Evolutionary conservation across 148 eudicot genomes (phyloP), one percentile per base, ranked within the genome.

Genomic region (Limonium bicolor): DNA sequence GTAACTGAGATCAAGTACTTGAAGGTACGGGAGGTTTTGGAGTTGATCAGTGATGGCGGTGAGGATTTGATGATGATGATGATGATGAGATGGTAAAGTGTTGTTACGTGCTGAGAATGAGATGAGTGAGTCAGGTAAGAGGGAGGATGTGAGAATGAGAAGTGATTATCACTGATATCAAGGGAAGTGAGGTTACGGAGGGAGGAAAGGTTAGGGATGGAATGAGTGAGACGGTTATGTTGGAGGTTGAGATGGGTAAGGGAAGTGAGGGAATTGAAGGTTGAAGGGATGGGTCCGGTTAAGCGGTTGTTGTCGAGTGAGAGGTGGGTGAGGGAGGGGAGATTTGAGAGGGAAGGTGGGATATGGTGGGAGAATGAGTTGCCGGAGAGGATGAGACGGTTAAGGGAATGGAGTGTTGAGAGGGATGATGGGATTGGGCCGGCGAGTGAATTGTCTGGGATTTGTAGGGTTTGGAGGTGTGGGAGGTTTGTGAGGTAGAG

Each of bases 1-100:
- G 56, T 44, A 38, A 27, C 72, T 71, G 41, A 71, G 55, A 51
- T 71, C 77, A 15, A 71, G 18, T 28, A 71, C 77, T 29, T 71
- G 62, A 3, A 71, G 53, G 43, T 10, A 41, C 19, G 20, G 24
- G 48, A 58, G 41, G 26, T 59, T 48, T 1, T 47, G 8, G 25
- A 58, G 41, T 43, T 43, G 48, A 3, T 13, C 19, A 2, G 27
- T 28, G 4, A 23, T 43, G 10, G 56, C 18, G 39, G 23, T 36
- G 4, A 65, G 65, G 13, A 66, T 24, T 23, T 55, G 20, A n/a
- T n/a, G n/a, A n/a, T n/a, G n/a, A n/a, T n/a, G n/a, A n/a, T n/a
- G n/a, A n/a, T n/a, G n/a, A n/a, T n/a, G n/a, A 0, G 62, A 68
- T 0, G 22, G 21, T 21, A 71, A 47, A 28, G 23, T 66, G 41